Evolutionary conservation across 305 asterid species (phyloP).

Genomic region (Caryopteris hybrid): DNA sequence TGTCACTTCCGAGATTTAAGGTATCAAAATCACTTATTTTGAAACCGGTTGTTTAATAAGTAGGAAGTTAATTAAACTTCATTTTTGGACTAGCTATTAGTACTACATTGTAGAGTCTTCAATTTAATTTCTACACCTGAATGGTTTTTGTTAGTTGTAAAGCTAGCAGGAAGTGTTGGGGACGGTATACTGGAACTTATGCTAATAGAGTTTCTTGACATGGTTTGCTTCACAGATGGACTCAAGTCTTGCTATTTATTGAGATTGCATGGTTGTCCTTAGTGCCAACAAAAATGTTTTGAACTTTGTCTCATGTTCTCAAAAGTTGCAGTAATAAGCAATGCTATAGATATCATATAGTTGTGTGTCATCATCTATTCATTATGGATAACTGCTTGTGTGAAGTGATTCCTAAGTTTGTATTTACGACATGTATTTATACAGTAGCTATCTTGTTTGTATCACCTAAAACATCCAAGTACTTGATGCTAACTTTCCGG

Average conservation of each 20-base stretch:
- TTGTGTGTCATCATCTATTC: neutral
- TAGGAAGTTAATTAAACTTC: neutral
- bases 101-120: neutral
- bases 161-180: neutral
- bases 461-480: neutral
- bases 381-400: neutral
- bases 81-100: neutral
- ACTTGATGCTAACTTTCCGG: neutral
- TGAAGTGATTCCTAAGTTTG: neutral
- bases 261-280: neutral
- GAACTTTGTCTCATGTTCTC: neutral
- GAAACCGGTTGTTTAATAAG: neutral
- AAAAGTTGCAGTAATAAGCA: neutral
- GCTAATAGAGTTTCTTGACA: neutral
- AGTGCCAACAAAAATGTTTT: neutral
- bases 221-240: neutral
- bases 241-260: neutral
- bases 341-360: neutral
- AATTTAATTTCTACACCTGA: neutral
- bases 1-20: conserved; percentile 92
- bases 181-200: neutral
- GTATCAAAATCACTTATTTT: conserved; percentile 27
- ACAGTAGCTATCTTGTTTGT: neutral
- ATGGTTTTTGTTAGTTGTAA: neutral
- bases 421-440: neutral